Evolutionary conservation across 2,329 filamentous ascomycete species (phyloP).

Genomic region (Lecanosticta acicola): DNA sequence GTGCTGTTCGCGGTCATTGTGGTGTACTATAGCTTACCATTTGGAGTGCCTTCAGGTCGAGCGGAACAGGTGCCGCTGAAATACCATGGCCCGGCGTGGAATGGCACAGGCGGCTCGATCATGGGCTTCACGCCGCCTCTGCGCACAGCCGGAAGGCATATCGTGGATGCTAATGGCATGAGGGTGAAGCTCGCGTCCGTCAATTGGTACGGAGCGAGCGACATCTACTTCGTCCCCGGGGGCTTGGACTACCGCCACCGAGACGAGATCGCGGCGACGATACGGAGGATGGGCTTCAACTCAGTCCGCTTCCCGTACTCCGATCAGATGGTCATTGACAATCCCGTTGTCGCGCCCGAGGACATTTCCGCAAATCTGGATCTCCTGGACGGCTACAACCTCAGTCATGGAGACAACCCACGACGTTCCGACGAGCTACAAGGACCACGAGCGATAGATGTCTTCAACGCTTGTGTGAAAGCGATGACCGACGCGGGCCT

Average conservation of each 20-base stretch:
- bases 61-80: conserved; percentile 13
- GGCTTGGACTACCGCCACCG: conserved; percentile 61
- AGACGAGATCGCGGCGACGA: conserved; percentile 53
- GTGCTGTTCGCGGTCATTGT: conserved; percentile 13
- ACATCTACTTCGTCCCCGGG: conserved; percentile 59
- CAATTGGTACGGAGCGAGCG: conserved; percentile 68
- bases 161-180: conserved; percentile 53
- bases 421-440: conserved; percentile 9
- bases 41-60: conserved; percentile 18
- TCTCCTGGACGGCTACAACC: conserved; percentile 37
- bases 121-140: conserved; percentile 51
- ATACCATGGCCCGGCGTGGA: conserved; percentile 4
- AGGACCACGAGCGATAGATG: conserved; percentile 53
- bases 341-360: conserved; percentile 50
- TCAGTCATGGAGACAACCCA: conserved; percentile 9
- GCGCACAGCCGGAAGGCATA: conserved; percentile 53
- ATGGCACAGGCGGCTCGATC: conserved; percentile 12
- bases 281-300: conserved; percentile 61
- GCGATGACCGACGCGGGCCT: conserved; percentile 57
- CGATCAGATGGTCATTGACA: conserved; percentile 60
- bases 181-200: conserved; percentile 59
- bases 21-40: conserved; percentile 24
- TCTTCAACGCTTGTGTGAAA: conserved; percentile 55
- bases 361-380: conserved; percentile 57
- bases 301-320: conserved; percentile 64